Evolutionary conservation across 305 asterid genomes (phyloP), one percentile per base, ranked within the genome.

Genomic region (Petunia hybrid): DNA sequence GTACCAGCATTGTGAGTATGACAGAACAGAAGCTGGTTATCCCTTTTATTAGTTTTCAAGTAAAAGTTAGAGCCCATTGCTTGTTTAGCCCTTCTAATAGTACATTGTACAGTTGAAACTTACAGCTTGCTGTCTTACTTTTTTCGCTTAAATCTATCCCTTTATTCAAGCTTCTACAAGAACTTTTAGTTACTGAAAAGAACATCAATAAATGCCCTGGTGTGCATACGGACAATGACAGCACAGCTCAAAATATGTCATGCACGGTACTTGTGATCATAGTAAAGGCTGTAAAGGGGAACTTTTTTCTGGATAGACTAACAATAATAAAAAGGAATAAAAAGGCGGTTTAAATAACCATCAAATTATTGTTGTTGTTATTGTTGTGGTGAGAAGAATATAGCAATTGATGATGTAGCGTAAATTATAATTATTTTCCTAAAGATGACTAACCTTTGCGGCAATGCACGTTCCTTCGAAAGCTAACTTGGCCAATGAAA

Each of bases 381-480:
- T 38, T 71, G 36, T 38, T 36, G 51, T 53, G 31, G 64, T 38
- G 48, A 14, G 79, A 74, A 74, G 64, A 53, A 53, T 53, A 53
- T 13, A 53, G 64, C 51, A 74, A 74, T 46, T 4, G 48, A 6
- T 74, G 53, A 53, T 74, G n/a, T 53, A 36, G 53, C 64, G 53
- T 73, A 74, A 51, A 53, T 36, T 38, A 38, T 43, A 53, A 74
- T 7, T 16, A 38, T 36, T 6, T 73, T 36, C 78, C 60, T 13
- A 51, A 36, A 74, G 48, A 53, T 53, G 79, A 74, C 79, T 55
- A 74, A 74, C 97, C 91, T 91, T 93, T 82, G 88, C 86, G 64
- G 96, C 93, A 86, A 90, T 87, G 65, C 89, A 81, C 68, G 97
- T 93, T 53, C 85, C 94, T 80, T 90, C 93, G 84, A 93, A 93